These are phyloP conservation scores for Clonostachys byssicola DNA, from an alignment of 2,329 filamentous ascomycete species.

Conservation along the genomic window DNA sequence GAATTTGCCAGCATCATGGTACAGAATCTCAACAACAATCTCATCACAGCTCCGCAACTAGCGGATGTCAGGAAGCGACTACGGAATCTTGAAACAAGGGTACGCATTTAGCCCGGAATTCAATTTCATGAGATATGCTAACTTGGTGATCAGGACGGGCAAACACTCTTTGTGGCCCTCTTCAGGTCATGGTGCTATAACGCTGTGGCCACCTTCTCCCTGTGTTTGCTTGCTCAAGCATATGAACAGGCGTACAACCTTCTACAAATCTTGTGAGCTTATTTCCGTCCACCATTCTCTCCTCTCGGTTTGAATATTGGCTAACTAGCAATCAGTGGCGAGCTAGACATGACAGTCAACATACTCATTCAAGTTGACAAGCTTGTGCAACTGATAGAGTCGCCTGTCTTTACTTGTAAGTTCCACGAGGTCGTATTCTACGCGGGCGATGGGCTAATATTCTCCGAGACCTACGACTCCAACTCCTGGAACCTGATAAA, in stretches of 20 bases:
- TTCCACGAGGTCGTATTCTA: slow-evolving; percentile 4
- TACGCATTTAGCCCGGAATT: slow-evolving; percentile 20
- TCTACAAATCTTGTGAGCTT: slow-evolving; percentile 82
- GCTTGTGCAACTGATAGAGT: slow-evolving; percentile 92
- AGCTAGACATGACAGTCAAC: slow-evolving; percentile 98
- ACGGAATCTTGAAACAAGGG: slow-evolving; percentile 83
- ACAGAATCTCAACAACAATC: slow-evolving; percentile 97
- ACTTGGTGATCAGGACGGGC: slow-evolving; percentile 63
- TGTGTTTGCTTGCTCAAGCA: slow-evolving; percentile 91
- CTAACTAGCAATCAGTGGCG: slow-evolving; percentile 56
- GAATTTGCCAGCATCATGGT: slow-evolving; percentile 99
- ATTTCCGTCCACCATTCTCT: background rate
- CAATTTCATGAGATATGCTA: slow-evolving; percentile 2
- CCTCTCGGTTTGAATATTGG: background rate
- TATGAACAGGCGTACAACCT: slow-evolving; percentile 98
- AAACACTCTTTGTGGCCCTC: slow-evolving; percentile 89
- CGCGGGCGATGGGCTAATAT: background rate
- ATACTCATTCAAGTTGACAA: slow-evolving; percentile 99
- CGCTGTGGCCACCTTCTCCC: slow-evolving; percentile 92
- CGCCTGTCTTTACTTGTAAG: slow-evolving; percentile 94
- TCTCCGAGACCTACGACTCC: slow-evolving; percentile 76
- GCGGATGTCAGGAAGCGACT: slow-evolving; percentile 86
- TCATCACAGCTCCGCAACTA: slow-evolving; percentile 94
- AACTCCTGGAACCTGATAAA: slow-evolving; percentile 91
- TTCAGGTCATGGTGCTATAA: slow-evolving; percentile 99